A percentile compares a stretch with the other conserved stretches of the same genome.
These are phyloP conservation scores for Pisolithus marmoratus DNA, from an alignment of 768 basidiomycete genomes.

Conservation along the genomic window DNA sequence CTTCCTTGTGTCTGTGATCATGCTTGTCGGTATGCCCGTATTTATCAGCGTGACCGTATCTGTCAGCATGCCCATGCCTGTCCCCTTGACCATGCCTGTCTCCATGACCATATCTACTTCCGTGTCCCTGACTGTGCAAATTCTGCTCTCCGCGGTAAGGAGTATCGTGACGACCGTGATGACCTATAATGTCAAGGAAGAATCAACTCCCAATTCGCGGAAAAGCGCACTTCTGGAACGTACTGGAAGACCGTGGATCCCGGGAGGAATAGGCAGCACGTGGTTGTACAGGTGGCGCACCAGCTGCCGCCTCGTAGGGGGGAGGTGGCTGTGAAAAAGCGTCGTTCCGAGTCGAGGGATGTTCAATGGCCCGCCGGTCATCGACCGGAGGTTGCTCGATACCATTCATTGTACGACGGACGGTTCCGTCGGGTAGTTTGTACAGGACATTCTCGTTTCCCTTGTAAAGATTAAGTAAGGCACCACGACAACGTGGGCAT, in stretches of 20 bases:
- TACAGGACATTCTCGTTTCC: constrained; percentile 72
- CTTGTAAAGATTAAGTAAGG: constrained; percentile 30
- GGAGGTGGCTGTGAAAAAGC: background rate
- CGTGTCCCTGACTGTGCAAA: background rate
- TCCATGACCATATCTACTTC: constrained; percentile 2
- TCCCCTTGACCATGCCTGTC: constrained; percentile 11
- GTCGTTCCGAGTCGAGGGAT: background rate
- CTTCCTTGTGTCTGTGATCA: background rate
- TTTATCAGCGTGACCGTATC: constrained; percentile 2
- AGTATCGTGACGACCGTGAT: constrained; percentile 8
- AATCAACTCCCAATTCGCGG: background rate
- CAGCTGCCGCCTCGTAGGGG: constrained; percentile 16
- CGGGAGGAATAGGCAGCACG: constrained; percentile 2
- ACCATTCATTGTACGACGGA: constrained; percentile 65
- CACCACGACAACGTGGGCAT: background rate
- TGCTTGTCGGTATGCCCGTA: background rate
- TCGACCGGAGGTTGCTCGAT: constrained; percentile 34
- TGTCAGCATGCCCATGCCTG: constrained; percentile 7
- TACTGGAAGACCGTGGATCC: constrained; percentile 13
- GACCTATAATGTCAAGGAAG: constrained; percentile 1
- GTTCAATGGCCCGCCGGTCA: constrained; percentile 9
- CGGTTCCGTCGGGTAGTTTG: constrained; percentile 60
- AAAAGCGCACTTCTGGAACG: background rate
- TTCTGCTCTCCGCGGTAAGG: constrained; percentile 5
- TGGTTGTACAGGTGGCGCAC: background rate